phyloP scores from a whole-genome alignment of 73 alveolate genomes.

The Tetrahymena elliotti region DNA sequence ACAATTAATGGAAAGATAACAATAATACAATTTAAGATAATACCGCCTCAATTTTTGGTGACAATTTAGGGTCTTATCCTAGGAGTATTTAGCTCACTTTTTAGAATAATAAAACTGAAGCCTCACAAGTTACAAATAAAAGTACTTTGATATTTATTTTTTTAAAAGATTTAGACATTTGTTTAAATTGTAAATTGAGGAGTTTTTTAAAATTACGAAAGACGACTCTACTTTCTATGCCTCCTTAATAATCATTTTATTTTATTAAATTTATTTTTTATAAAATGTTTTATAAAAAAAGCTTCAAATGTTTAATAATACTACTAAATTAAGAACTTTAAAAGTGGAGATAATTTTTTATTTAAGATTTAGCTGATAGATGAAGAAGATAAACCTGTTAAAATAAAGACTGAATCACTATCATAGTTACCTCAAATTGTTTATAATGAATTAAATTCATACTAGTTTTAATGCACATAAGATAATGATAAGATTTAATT shows the following conservation, averaged over 20 bases:
- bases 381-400: neutral
- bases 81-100: neutral
- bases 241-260: no score
- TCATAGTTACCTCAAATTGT: neutral
- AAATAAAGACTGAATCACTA: neutral
- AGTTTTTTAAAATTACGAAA: no score
- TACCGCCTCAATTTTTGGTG: neutral
- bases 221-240: no score
- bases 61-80: neutral
- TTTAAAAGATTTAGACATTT: neutral
- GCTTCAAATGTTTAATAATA: neutral
- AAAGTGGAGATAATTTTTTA: neutral
- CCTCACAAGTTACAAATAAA: neutral
- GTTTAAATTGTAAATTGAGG: no score
- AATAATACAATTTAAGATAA: neutral
- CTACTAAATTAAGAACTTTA: neutral
- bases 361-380: neutral
- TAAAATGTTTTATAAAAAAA: neutral
- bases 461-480: neutral
- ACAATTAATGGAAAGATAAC: neutral
- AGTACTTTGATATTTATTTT: neutral
- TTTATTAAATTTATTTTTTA: no score
- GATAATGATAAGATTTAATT: neutral
- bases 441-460: neutral
- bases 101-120: neutral